These are phyloP conservation scores for Penicillium verhagenii DNA, from an alignment of 495 filamentous ascomycete species.

Conservation along the genomic window DNA sequence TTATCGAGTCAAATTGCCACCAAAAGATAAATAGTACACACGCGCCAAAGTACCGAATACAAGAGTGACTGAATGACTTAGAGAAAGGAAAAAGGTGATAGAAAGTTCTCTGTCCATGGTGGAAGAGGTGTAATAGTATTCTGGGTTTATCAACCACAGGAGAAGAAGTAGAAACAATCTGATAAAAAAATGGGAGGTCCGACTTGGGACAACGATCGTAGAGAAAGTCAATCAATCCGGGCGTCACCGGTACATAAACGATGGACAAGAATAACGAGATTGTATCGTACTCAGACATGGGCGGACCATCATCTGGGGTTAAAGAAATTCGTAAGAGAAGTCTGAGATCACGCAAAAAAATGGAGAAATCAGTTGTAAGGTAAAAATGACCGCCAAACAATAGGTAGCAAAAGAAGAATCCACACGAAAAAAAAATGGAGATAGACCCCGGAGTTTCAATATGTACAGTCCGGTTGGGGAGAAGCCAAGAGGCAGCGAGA, in stretches of 20 bases:
- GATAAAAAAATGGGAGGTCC: constrained; percentile 11
- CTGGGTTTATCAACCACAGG: constrained; percentile 13
- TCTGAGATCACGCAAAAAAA: constrained; percentile 13
- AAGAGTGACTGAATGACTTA: constrained; percentile 12
- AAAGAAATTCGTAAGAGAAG: constrained; percentile 46
- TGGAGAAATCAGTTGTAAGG: constrained; percentile 1
- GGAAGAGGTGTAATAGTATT: constrained; percentile 26
- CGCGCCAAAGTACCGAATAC: constrained; percentile 9
- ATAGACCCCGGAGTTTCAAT: constrained; percentile 16
- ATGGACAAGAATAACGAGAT: constrained; percentile 37
- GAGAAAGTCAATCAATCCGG: constrained; percentile 31
- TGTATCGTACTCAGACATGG: constrained; percentile 38
- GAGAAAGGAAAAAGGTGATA: constrained; percentile 20
- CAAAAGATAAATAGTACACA: constrained; percentile 7
- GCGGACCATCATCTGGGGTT: constrained; percentile 26
- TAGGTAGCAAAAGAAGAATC: constrained; percentile 18
- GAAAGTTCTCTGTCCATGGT: constrained; percentile 18
- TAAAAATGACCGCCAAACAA: constrained; percentile 17
- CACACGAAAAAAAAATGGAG: constrained; percentile 14
- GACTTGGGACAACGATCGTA: constrained; percentile 26
- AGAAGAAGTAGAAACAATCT: constrained; percentile 8
- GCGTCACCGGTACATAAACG: constrained; percentile 37
- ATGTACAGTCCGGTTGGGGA: constrained; percentile 24
- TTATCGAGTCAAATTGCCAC: constrained; percentile 23
- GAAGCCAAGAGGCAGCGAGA: constrained; percentile 15